A percentile compares a stretch with the other conserved stretches of the same genome.
Conservation (phyloP, 2,329 filamentous ascomycete genomes). For the Coniochaeta sp. region DNA sequence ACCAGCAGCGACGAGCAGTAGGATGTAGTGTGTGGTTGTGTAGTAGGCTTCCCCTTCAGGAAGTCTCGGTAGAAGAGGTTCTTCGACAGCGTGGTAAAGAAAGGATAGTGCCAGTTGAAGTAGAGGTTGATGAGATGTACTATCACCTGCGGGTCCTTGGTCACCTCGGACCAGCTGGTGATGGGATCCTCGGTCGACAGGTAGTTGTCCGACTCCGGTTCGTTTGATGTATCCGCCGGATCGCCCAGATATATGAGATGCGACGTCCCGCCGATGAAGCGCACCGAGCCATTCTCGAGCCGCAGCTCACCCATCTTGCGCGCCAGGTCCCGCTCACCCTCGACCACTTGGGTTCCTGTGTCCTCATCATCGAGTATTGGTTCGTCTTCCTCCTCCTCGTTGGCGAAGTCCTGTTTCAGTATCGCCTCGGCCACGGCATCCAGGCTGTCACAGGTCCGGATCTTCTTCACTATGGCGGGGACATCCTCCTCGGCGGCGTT, state of each 20-base stretch:
- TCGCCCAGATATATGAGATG: conserved; percentile 77
- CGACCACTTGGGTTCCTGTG: conserved; percentile 31
- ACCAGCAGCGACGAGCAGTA: conserved; percentile 89
- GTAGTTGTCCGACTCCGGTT: conserved; percentile 38
- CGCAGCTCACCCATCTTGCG: conserved; percentile 90
- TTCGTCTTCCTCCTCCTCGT: conserved; percentile 30
- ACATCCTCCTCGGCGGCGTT: conserved; percentile 88
- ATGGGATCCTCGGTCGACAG: conserved; percentile 59
- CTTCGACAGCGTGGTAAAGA: conserved; percentile 87
- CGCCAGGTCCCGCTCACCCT: conserved; percentile 72
- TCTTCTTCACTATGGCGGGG: conserved; percentile 71
- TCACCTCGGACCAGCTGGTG: conserved; percentile 83
- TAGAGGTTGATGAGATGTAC: conserved; percentile 94
- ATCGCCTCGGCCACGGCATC: conserved; percentile 49
- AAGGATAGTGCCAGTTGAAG: conserved; percentile 96
- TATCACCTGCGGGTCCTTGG: conserved; percentile 69
- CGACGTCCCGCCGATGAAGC: conserved; percentile 91
- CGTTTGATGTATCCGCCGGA: conserved; percentile 29
- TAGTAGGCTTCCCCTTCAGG: conserved; percentile 56
- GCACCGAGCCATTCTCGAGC: conserved; percentile 77
- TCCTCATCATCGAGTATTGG: conserved; percentile 29
- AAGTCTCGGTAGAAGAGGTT: conserved; percentile 84
- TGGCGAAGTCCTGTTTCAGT: conserved; percentile 32
- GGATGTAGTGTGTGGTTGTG: conserved; percentile 46
- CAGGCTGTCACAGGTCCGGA: conserved; percentile 73